Percentiles rank a stretch among this genome's conserved stretches.
Conservation (phyloP, 805 yeast species). For the Ogataea zsoltii region DNA sequence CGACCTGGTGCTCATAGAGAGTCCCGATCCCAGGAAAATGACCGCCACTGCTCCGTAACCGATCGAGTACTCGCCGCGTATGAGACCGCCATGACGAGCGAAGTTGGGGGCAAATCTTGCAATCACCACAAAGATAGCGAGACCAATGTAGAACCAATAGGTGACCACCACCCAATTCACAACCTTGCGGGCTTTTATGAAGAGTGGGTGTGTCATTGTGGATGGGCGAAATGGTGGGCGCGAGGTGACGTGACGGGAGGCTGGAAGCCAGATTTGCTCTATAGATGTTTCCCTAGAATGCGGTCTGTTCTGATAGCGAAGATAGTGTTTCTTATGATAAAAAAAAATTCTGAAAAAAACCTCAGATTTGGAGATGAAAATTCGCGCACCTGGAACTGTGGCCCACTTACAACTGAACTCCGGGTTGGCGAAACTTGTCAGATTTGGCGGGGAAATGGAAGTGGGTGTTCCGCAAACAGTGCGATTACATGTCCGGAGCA, state of each 20-base stretch:
- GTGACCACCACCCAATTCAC: conserved; percentile 10
- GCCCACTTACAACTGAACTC: too few species aligned
- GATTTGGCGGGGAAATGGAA: too few species aligned
- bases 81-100: conserved; percentile 79
- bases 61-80: conserved; percentile 72
- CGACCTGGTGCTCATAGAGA: conserved; percentile 68
- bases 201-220: conserved; percentile 3
- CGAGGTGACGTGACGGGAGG: neutral
- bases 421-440: too few species aligned
- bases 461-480: too few species aligned
- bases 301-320: too few species aligned
- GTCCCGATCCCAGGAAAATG: conserved; percentile 79
- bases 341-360: too few species aligned
- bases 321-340: too few species aligned
- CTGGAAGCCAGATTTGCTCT: neutral
- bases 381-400: too few species aligned
- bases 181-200: conserved; percentile 1
- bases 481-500: too few species aligned
- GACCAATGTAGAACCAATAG: conserved; percentile 76
- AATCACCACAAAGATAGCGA: conserved; percentile 72
- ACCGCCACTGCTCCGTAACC: conserved; percentile 86
- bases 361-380: too few species aligned
- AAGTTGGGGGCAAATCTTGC: conserved; percentile 80
- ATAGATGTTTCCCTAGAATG: too few species aligned
- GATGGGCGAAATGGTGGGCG: too few species aligned